A percentile compares a stretch with the other conserved stretches of the same genome.
phyloP scores from a whole-genome alignment of 148 eudicot genomes.

The Nyssa sinensis region DNA sequence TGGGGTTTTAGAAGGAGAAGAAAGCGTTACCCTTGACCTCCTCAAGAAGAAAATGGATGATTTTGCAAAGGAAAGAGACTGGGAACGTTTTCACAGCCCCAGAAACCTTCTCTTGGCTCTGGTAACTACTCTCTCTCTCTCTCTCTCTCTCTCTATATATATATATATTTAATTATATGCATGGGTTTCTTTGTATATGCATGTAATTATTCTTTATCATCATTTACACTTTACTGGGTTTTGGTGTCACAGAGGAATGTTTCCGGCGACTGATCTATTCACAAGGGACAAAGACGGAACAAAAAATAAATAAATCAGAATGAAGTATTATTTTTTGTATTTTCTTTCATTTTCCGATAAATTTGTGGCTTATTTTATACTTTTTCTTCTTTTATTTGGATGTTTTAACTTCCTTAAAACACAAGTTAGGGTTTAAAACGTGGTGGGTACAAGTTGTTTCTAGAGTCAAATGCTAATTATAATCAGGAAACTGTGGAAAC shows the following conservation, averaged over 20 bases:
- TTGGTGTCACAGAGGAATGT: no score
- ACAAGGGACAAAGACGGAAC: no score
- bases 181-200: background rate
- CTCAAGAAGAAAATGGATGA: conserved; percentile 60
- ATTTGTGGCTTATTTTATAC: no score
- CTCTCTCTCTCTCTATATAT: background rate
- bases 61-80: conserved; percentile 67
- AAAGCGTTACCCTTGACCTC: conserved; percentile 49
- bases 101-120: conserved; percentile 82
- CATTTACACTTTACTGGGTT: no score
- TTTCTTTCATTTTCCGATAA: no score
- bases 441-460: no score
- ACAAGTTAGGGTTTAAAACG: background rate
- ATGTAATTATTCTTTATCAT: no score
- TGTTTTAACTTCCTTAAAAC: background rate
- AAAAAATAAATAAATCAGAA: no score
- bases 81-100: conserved; percentile 76
- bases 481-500: background rate
- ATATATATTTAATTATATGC: background rate
- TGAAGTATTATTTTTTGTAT: no score
- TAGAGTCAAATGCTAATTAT: conserved; percentile 8
- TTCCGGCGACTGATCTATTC: no score
- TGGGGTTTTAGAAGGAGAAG: conserved; percentile 30
- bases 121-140: conserved; percentile 30
- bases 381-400: background rate